Evolutionary conservation across 164 flowering plant species (phyloP).

Genomic region (Saururus chinensis): DNA sequence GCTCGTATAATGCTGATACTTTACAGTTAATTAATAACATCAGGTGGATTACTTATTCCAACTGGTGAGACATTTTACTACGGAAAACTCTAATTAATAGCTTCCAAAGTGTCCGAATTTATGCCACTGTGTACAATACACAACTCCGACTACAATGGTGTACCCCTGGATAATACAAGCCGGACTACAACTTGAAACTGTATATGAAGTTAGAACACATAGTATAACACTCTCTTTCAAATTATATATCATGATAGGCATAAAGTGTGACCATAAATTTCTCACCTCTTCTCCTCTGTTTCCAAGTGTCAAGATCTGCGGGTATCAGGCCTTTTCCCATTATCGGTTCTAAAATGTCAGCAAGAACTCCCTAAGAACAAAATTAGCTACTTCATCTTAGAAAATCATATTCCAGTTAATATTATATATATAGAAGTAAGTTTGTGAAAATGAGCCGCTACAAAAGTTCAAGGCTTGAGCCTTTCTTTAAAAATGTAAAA

Average conservation of each 20-base stretch:
- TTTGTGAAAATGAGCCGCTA: background rate
- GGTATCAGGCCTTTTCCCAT: conserved; percentile 99
- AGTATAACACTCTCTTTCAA: too few relatives aligned
- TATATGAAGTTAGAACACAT: too few relatives aligned
- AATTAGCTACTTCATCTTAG: background rate
- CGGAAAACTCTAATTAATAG: background rate
- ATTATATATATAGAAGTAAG: too few relatives aligned
- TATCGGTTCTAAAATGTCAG: conserved; percentile 94
- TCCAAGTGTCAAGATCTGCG: conserved; percentile 97
- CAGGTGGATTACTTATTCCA: background rate
- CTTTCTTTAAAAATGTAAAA: background rate
- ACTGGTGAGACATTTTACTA: background rate
- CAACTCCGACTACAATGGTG: background rate
- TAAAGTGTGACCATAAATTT: background rate
- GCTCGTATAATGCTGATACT: too few relatives aligned
- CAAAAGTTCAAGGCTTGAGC: background rate
- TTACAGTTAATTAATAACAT: too few relatives aligned
- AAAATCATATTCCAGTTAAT: too few relatives aligned
- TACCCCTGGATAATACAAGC: background rate
- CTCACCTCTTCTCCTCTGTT: conserved; percentile 81
- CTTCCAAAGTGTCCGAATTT: background rate
- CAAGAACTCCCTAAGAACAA: conserved; percentile 76
- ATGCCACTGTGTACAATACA: background rate
- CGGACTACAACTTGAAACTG: background rate
- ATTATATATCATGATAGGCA: too few relatives aligned